Evolutionary conservation across 768 basidiomycete species (phyloP), one percentile per base, ranked within the genome.

Genomic region (Lenzites betulinus): DNA sequence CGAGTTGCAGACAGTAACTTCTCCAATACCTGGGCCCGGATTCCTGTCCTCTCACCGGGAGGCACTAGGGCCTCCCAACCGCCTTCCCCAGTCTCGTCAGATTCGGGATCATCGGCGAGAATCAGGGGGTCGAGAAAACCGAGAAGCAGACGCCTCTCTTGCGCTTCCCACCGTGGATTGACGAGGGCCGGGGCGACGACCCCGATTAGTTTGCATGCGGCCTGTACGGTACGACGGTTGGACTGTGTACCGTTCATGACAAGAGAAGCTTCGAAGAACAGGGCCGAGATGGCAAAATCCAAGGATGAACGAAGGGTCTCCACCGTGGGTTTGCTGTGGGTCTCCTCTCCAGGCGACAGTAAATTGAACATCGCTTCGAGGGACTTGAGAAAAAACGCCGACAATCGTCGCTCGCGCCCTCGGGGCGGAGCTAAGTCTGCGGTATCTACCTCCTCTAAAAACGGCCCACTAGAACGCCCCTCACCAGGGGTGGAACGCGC

Each of bases 241-340:
- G 81, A 73, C 25, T 79, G 76, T 2, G 78, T 83, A 16, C 90
- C 91, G 57, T 91, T 93, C 52, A 86, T 65, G 8, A 80, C 68
- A 7, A 94, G 79, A 1, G 84, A 65, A 3, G 83, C 81, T 70
- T 94, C 89, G 66, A 92, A 95, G 36, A 78, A 77, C 2, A 97
- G 73, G 2, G 87, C 82, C 1, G 78, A 75, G 8, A 92, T 77
- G 6, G 86, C 83, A 30, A 88, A 72, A 69, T 98, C 94, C 54
- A 97, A 67, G 4, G 83, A 78, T 30, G 81, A 78, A 22, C 93
- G 85, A 4, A 87, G 79, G 47, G 78, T 79, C 69, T 92, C 92
- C 0, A 83, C 84, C 7, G 82, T 83, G 23, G 80, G 78, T 59
- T 77, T 76, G 13, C 66, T 61, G 28, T 64, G 65, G 7, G 57